Evolutionary conservation across 208 protist species (phyloP), one percentile per base, ranked within the genome.

Genomic region (Trypanosoma rangeli): DNA sequence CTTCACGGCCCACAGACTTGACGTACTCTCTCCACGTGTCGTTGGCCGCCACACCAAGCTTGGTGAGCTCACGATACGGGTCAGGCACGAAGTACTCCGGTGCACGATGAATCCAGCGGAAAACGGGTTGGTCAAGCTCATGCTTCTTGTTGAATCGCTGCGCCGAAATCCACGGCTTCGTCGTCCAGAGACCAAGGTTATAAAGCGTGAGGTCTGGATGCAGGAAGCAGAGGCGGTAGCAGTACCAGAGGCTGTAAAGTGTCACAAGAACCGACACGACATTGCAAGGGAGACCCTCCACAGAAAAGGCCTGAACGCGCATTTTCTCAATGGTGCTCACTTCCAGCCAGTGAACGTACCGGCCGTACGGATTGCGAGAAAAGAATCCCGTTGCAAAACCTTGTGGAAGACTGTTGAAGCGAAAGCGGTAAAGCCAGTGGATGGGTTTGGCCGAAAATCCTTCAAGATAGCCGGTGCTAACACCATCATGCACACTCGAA

Each of bases 191-290:
- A 37, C 73, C 85, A n/a, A 94, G 44, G 74, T 92, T 92, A 83
- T 92, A 94, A 15, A 94, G 73, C 31, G 86, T 94, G 64, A 94
- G 83, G 74, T 94, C 89, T 48, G 89, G 89, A 70, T 94, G 89
- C 49, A 88, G 76, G 65, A 91, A 87, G 52, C 76, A 66, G n/a
- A 92, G 81, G 73, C 89, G 86, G 71, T 88, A 90, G 24, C 50
- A 76, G 65, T 86, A 90, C 86, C 86, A 94, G 13, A 84, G 0
- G 5, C 86, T 81, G 83, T 85, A 94, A 7, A 82, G 12, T 9
- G 86, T 7, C 9, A 89, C 76, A 56, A 87, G 74, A 24, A 61
- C 42, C 8, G 76, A 73, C 54, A 89, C 39, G 33, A 86, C 67
- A 22, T 76, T 80, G 64, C 66, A 76, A 31, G 89, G 86, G 56